phyloP scores from a whole-genome alignment of 202 grass and related monocot genomes.

The Zizania palustris region DNA sequence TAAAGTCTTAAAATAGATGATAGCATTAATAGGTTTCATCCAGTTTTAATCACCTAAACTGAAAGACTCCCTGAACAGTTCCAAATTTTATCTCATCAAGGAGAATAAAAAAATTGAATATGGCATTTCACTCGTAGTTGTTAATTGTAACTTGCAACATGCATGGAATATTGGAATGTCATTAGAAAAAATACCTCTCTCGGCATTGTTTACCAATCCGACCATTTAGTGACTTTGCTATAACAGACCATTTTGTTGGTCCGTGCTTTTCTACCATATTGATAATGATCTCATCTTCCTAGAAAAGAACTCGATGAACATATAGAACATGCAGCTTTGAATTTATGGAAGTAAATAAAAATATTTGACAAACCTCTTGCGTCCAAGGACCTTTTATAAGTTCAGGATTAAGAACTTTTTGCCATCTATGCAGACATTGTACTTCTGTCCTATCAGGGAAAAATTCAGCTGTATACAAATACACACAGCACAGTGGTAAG shows the following conservation, averaged over 20 bases:
- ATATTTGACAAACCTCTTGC: constrained; percentile 63
- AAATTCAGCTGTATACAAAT: constrained; percentile 64
- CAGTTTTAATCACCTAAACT: constrained; percentile 7
- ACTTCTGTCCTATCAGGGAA: constrained; percentile 69
- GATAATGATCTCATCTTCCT: constrained; percentile 91
- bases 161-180: constrained; percentile 20
- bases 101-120: constrained; percentile 22
- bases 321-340: neutral
- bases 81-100: constrained; percentile 14
- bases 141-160: neutral
- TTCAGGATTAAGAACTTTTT: constrained; percentile 80
- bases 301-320: constrained; percentile 23
- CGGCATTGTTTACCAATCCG: constrained; percentile 97
- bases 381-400: constrained; percentile 80
- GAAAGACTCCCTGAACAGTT: neutral
- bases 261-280: constrained; percentile 79
- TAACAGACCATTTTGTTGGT: constrained; percentile 82
- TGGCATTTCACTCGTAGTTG: constrained; percentile 11
- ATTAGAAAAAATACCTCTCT: constrained; percentile 68
- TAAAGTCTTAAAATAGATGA: neutral
- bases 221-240: constrained; percentile 79
- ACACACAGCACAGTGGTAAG: constrained; percentile 18
- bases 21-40: neutral
- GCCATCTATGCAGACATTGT: constrained; percentile 81
- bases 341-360: constrained; percentile 1